These are phyloP conservation scores for Daldinia childiae DNA, from an alignment of 495 filamentous ascomycete genomes.

Conservation along the genomic window DNA sequence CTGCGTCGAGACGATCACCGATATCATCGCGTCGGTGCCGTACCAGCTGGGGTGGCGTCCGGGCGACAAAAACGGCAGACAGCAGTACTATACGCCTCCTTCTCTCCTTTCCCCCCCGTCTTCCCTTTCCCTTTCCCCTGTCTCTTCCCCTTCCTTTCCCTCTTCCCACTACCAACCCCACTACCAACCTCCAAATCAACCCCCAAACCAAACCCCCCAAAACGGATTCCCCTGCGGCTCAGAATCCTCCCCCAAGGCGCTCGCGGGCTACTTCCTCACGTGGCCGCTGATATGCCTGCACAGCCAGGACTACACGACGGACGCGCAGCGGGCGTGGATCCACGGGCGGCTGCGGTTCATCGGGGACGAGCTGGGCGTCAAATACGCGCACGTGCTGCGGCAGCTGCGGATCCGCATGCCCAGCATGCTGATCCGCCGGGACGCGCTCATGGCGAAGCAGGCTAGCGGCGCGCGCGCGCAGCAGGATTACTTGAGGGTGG, in stretches of 20 bases:
- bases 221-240: slow-evolving; percentile 44
- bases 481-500: not conserved
- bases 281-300: slow-evolving; percentile 55
- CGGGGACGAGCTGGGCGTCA: slow-evolving; percentile 57
- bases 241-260: slow-evolving; percentile 50
- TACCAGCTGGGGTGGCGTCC: slow-evolving; percentile 62
- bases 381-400: slow-evolving; percentile 58
- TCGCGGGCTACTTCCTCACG: slow-evolving; percentile 57
- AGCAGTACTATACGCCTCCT: no score
- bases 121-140: no score
- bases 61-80: slow-evolving; percentile 13
- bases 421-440: slow-evolving; percentile 62
- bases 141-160: no score
- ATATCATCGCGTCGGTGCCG: slow-evolving; percentile 62
- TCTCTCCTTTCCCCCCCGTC: no score
- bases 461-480: not conserved
- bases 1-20: slow-evolving; percentile 56
- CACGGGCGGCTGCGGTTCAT: slow-evolving; percentile 58
- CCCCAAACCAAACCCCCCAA: no score
- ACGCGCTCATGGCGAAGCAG: slow-evolving; percentile 49
- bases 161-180: no score
- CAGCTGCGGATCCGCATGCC: slow-evolving; percentile 60
- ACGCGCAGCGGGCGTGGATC: slow-evolving; percentile 59
- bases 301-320: slow-evolving; percentile 59
- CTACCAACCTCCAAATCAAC: no score